Evolutionary conservation across 139 green algal species (phyloP), one percentile per base, ranked within the genome.

Genomic region (Chlamydomonas schloesseri): DNA sequence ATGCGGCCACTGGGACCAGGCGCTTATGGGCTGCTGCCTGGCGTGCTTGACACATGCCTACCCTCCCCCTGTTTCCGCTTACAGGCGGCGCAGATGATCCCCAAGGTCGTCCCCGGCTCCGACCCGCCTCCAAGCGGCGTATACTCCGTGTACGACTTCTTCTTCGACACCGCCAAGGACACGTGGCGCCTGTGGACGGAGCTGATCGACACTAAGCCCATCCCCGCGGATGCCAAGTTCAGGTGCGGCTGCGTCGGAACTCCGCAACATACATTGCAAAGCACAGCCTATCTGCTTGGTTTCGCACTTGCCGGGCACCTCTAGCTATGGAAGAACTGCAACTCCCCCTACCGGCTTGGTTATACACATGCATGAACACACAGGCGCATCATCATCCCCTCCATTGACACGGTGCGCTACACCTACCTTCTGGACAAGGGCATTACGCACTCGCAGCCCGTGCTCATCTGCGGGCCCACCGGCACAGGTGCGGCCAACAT

Each of bases 381-480:
- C 81, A 81, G 81, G 70, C 86, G 88, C 34, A 95, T 96, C 84
- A 95, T 97, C 87, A 88, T 97, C 17, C 94, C 92, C 21, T 95
- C 93, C 13, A 72, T 91, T 21, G 94, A 97, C 83, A 95, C 91
- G 9, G 91, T 87, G 65, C 81, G 87, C 60, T 97, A 96, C 92
- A 93, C 93, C 11, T 96, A 91, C 90, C 84, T 96, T 58, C 88
- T 97, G n/a, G 91, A 96, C 87, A 77, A 87, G 37, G 92, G 91
- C 3, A 60, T 97, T 0, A 53, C 87, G 21, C 82, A 94, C 74
- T 37, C 73, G 14, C 86, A 94, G 57, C 93, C 94, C 6, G 77
- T 94, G 26, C 89, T 96, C 13, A 84, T 97, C 68, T 92, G 95
- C 3, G 94, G 94, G 0, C 91, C 94, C 26, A 97, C 92, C 14